Conservation (phyloP, 75 land plant species). For the Larix kaempferi region DNA sequence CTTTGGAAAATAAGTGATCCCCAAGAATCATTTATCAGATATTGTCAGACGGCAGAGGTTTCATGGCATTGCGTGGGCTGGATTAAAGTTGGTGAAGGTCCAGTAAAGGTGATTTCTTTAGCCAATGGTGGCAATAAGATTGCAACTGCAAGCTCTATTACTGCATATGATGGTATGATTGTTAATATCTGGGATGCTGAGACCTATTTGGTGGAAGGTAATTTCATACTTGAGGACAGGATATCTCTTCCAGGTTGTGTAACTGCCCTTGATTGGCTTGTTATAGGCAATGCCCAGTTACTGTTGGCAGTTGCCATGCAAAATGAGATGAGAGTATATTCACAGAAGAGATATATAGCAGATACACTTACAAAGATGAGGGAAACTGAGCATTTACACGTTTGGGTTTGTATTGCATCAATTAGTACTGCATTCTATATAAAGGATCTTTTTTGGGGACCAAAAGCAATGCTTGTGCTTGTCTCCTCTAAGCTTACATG, state of each 20-base stretch:
- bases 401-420: conserved; percentile 56
- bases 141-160: conserved; percentile 36
- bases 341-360: conserved; percentile 32
- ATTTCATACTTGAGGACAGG: conserved; percentile 49
- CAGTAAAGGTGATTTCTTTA: conserved; percentile 45
- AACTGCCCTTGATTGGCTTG: conserved; percentile 61
- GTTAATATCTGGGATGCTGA: conserved; percentile 69
- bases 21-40: neutral
- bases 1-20: conserved; percentile 52
- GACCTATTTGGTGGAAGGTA: conserved; percentile 32
- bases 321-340: conserved; percentile 53
- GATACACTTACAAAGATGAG: conserved; percentile 9
- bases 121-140: conserved; percentile 61
- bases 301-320: conserved; percentile 63
- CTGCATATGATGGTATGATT: conserved; percentile 6
- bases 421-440: conserved; percentile 16
- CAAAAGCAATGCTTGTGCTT: conserved; percentile 30
- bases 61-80: conserved; percentile 73
- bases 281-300: conserved; percentile 61
- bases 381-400: conserved; percentile 8
- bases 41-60: neutral
- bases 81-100: conserved; percentile 38
- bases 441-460: conserved; percentile 53
- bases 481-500: conserved; percentile 36
- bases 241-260: conserved; percentile 32